Base-by-base conservation (phyloP, 208 protist genomes). In the Wallacemonas sp. region DNA sequence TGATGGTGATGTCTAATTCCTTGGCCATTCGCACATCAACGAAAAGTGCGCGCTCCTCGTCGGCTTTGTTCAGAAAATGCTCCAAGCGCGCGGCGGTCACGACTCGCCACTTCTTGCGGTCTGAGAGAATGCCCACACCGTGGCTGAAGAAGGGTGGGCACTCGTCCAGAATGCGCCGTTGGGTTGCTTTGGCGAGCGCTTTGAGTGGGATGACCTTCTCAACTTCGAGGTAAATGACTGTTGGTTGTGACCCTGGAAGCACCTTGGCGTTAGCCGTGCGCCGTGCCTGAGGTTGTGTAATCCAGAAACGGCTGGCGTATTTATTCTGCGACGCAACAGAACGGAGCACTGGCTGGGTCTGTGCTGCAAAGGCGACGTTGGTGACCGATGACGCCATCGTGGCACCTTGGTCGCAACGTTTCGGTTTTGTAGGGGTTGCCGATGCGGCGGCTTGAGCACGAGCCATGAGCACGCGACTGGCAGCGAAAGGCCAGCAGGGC, bases 101-200 rank as follows among this genome's bases (percentile, higher is more conserved):
- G 19, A 79, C 77, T 38, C 80, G 79, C 87, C 90, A 96, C 71
- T 96, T 96, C 53, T 80, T 72, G 1, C 90, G 63, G 17, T 90
- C 79, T 12, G 90, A 94, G 9, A 96, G 63, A 68, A 96, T 96
- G 31, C 87, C 90, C 21, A 96, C 90, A 24, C 90, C 90, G 27
- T 79, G 80, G n/a, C 85, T 85, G 67, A 96, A 96, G 46, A 88
- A 96, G 17, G 90, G 87, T 33, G 90, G 90, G 54, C 91, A 69
- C 62, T 96, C 87, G 56, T 96, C 90, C 21, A 94, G 67, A 36
- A 96, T 90, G 6, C 76, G 73, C 26, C 76, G 82, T 54, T 94
- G 90, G 15, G 77, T 58, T 14, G 66, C 71, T 55, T 82, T 84
- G 9, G 80, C 38, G 11, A 96, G 56, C 45, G 68, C 31, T 33